phyloP scores from a whole-genome alignment of 1,284 basidiomycete genomes.

The Dichomitus squalens region DNA sequence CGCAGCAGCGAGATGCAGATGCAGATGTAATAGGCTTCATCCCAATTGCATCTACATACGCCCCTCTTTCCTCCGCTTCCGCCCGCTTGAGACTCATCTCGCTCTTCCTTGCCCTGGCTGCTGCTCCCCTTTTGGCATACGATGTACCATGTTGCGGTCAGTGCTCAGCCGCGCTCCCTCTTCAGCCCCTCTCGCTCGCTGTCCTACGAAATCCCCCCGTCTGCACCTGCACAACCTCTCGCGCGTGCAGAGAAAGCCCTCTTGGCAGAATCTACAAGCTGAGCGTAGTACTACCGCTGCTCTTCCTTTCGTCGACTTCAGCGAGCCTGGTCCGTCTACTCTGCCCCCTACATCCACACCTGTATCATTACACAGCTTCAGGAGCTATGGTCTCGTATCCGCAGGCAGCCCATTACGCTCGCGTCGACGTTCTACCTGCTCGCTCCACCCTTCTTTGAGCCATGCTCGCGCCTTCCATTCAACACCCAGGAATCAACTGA shows the following conservation, averaged over 20 bases:
- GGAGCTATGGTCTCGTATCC: background rate
- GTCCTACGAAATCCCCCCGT: background rate
- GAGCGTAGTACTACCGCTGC: background rate
- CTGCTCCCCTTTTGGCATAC: conserved; percentile 12
- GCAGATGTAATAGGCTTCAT: no score
- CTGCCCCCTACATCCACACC: background rate
- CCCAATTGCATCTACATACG: background rate
- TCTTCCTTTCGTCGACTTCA: background rate
- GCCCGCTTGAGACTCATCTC: no score
- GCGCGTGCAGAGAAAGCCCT: background rate
- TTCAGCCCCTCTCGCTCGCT: background rate
- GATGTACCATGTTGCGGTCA: conserved; percentile 34
- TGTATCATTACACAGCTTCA: background rate
- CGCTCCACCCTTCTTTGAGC: background rate
- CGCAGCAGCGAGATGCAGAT: background rate
- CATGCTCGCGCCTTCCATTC: conserved; percentile 41
- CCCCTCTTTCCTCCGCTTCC: background rate
- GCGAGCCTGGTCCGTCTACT: background rate
- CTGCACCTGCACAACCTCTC: background rate
- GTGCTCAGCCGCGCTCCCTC: conserved; percentile 15
- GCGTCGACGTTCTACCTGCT: background rate
- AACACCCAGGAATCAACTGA: conserved; percentile 37
- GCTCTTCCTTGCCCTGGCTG: background rate
- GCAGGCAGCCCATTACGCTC: background rate
- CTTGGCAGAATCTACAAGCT: background rate